A percentile compares a stretch with the other conserved stretches of the same genome.
These are phyloP conservation scores for Lepiota brunneoincarnata DNA, from an alignment of 768 basidiomycete species.

Conservation along the genomic window DNA sequence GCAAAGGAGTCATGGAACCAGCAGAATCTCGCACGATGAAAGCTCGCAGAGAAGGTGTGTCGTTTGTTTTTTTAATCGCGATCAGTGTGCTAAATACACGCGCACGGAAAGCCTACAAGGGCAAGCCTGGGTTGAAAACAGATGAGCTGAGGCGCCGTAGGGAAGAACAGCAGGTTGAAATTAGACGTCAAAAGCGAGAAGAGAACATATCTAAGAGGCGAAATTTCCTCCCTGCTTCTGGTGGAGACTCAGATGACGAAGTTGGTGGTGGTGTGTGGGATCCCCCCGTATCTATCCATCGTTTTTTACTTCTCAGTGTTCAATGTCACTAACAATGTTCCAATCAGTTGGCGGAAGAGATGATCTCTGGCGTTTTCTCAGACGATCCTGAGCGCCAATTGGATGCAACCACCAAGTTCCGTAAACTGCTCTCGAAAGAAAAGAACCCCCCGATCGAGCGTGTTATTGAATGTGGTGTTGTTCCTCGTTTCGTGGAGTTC, in stretches of 20 bases:
- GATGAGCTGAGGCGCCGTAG: slow-evolving; percentile 95
- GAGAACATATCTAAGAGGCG: slow-evolving; percentile 98
- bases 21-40: slow-evolving; percentile 69
- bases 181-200: slow-evolving; percentile 96
- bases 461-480: slow-evolving; percentile 96
- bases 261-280: slow-evolving; percentile 69
- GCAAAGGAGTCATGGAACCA: slow-evolving; percentile 33
- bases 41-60: slow-evolving; percentile 69
- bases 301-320: slow-evolving; percentile 12
- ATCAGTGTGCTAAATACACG: slow-evolving; percentile 37
- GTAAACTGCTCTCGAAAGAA: slow-evolving; percentile 98
- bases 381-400: slow-evolving; percentile 89
- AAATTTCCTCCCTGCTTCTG: slow-evolving; percentile 78
- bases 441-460: slow-evolving; percentile 99
- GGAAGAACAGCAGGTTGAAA: slow-evolving; percentile 99
- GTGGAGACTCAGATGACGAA: slow-evolving; percentile 91
- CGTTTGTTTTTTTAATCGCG: slow-evolving; percentile 20
- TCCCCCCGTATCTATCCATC: slow-evolving; percentile 56
- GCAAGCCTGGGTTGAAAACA: slow-evolving; percentile 83
- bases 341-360: slow-evolving; percentile 77
- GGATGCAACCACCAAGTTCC: slow-evolving; percentile 97
- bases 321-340: slow-evolving; percentile 14
- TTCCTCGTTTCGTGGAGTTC: slow-evolving; percentile 97
- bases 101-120: slow-evolving; percentile 73
- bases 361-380: slow-evolving; percentile 92